Conservation (phyloP, 2,329 filamentous ascomycete species). For the Pseudogymnoascus sp. region DNA sequence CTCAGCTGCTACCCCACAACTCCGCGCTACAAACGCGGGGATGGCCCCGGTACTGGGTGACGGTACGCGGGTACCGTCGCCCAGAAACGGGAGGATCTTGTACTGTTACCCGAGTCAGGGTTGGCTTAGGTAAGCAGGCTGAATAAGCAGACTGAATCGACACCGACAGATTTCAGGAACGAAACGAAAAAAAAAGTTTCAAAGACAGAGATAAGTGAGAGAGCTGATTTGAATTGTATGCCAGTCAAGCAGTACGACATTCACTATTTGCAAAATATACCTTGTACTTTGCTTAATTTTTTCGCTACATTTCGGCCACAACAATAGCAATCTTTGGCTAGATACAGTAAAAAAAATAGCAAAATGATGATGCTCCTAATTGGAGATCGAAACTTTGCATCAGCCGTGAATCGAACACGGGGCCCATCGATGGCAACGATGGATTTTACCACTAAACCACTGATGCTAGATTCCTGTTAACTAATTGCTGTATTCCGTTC, state of each 20-base stretch:
- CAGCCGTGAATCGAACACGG: slow-evolving; percentile 30
- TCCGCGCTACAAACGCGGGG: background rate
- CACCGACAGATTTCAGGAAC: background rate
- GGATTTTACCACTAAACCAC: slow-evolving; percentile 22
- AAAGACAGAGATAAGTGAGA: background rate
- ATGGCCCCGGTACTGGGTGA: background rate
- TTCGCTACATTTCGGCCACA: background rate
- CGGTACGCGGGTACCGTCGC: background rate
- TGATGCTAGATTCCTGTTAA: background rate
- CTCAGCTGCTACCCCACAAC: background rate
- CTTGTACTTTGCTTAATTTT: background rate
- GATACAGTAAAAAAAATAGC: background rate
- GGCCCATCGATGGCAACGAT: slow-evolving; percentile 33
- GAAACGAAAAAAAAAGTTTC: background rate
- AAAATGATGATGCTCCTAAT: background rate
- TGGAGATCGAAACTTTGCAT: slow-evolving; percentile 1
- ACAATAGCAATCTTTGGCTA: background rate
- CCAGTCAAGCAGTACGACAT: background rate
- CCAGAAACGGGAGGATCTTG: background rate
- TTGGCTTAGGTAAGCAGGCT: background rate
- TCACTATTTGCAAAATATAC: background rate
- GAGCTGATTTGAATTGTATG: background rate
- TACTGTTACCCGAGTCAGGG: background rate
- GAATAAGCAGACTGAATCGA: background rate
- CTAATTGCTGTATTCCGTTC: background rate